These are phyloP conservation scores for Mycena olivaceomarginata DNA, from an alignment of 768 basidiomycete species.

Conservation along the genomic window DNA sequence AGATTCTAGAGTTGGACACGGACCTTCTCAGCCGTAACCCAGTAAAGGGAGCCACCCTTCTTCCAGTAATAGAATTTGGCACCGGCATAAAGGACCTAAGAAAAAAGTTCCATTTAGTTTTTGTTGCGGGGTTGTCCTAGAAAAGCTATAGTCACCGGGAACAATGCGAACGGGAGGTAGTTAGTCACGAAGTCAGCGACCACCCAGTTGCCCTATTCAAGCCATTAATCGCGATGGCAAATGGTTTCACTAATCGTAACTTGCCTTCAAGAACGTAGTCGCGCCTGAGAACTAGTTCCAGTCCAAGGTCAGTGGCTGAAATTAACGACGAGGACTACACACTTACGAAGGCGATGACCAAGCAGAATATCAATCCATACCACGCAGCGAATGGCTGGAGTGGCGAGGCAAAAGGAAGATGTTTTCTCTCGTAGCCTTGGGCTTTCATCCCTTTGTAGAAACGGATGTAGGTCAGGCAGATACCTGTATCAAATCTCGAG, in stretches of 20 bases:
- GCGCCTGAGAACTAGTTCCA: conserved; percentile 64
- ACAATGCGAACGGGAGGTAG: conserved; percentile 83
- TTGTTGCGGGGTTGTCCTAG: background rate
- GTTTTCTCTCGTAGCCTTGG: conserved; percentile 85
- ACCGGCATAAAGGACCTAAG: conserved; percentile 69
- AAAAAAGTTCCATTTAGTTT: background rate
- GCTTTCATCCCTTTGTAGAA: conserved; percentile 90
- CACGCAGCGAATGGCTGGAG: conserved; percentile 88
- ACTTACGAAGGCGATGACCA: conserved; percentile 80
- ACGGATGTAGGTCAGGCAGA: conserved; percentile 85
- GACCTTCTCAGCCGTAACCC: conserved; percentile 22
- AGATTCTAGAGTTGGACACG: background rate
- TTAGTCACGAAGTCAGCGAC: conserved; percentile 87
- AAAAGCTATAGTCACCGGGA: conserved; percentile 69
- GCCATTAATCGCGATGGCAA: background rate
- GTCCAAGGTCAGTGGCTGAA: background rate
- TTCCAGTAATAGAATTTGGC: conserved; percentile 73
- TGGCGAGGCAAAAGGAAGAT: conserved; percentile 80
- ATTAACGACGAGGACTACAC: background rate
- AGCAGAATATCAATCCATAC: conserved; percentile 64
- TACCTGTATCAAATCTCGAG: conserved; percentile 50
- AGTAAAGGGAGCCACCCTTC: conserved; percentile 60
- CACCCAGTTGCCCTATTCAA: conserved; percentile 64
- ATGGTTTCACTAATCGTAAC: conserved; percentile 44
- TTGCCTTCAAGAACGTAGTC: conserved; percentile 62